These are phyloP conservation scores for Heterobasidion parviporum DNA, from an alignment of 1,284 basidiomycete genomes.

Conservation along the genomic window DNA sequence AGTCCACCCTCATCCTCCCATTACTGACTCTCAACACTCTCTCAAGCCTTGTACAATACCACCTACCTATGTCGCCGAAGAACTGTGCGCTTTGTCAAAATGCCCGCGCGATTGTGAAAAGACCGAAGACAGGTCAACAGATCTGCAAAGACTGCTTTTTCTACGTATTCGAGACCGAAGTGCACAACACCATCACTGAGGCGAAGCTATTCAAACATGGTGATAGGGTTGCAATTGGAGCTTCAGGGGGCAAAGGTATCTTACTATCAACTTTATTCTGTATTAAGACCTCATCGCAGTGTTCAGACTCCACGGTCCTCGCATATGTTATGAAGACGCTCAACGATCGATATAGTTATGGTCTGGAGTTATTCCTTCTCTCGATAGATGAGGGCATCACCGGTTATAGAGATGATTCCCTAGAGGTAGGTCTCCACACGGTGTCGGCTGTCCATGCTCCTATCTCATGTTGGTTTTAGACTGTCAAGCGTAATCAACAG, in stretches of 20 bases:
- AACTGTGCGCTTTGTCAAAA: constrained; percentile 70
- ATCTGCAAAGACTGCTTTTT: constrained; percentile 97
- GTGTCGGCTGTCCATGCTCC: too few species aligned
- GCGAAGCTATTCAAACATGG: constrained; percentile 83
- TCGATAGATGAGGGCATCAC: constrained; percentile 99
- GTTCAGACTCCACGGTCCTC: constrained; percentile 90
- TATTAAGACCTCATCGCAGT: background rate
- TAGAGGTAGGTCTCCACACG: constrained; percentile 57
- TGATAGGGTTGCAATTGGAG: constrained; percentile 94
- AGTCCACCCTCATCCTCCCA: background rate
- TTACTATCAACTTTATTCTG: background rate
- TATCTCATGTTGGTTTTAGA: constrained; percentile 38
- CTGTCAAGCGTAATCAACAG: constrained; percentile 94
- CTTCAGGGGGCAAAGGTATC: constrained; percentile 94
- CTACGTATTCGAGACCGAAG: constrained; percentile 95
- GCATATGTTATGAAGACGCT: constrained; percentile 95
- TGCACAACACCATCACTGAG: constrained; percentile 90
- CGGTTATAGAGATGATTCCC: constrained; percentile 94
- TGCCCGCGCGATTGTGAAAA: constrained; percentile 80
- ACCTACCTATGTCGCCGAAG: constrained; percentile 52
- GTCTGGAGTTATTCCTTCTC: constrained; percentile 84
- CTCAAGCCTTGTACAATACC: background rate
- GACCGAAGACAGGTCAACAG: constrained; percentile 96
- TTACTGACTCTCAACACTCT: background rate
- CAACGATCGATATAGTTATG: constrained; percentile 92